Percentiles rank a stretch among this genome's conserved stretches.
These are phyloP conservation scores for Juglanconis oblonga DNA, from an alignment of 2,329 filamentous ascomycete species.

Conservation along the genomic window DNA sequence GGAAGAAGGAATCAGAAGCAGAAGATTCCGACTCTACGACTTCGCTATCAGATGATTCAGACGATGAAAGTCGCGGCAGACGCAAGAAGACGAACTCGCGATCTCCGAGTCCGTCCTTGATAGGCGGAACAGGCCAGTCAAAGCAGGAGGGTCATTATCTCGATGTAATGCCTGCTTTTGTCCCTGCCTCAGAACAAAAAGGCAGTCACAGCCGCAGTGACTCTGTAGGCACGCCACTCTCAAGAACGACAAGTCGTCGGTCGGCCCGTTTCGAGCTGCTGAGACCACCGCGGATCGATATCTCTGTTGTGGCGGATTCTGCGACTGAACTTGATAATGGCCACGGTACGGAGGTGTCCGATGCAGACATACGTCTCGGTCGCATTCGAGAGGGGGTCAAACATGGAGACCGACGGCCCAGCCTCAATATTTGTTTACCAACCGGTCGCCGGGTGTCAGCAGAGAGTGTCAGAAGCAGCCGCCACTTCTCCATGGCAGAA, in stretches of 20 bases:
- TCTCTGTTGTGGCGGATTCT: constrained; percentile 38
- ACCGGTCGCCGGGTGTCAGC: constrained; percentile 20
- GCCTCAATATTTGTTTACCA: constrained; percentile 23
- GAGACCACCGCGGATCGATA: constrained; percentile 48
- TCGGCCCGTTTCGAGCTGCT: constrained; percentile 46
- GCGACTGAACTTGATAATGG: constrained; percentile 17
- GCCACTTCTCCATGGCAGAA: constrained; percentile 53
- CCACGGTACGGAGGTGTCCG: constrained; percentile 35
- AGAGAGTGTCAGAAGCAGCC: constrained; percentile 22
- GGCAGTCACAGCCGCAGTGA: constrained; percentile 20
- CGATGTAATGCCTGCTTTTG: constrained; percentile 52
- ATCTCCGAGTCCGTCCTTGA: constrained; percentile 31
- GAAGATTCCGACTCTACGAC: constrained; percentile 33
- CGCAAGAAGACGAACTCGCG: constrained; percentile 23
- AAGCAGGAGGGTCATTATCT: constrained; percentile 43
- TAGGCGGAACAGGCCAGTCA: constrained; percentile 29
- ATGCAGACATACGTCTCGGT: constrained; percentile 34
- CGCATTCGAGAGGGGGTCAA: constrained; percentile 28
- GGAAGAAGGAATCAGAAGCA: constrained; percentile 46
- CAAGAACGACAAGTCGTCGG: constrained; percentile 35
- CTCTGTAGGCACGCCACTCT: constrained; percentile 20
- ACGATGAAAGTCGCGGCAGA: constrained; percentile 41
- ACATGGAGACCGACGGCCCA: constrained; percentile 34
- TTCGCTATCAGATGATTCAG: constrained; percentile 48
- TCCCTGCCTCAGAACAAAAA: constrained; percentile 30